Evolutionary conservation across 768 basidiomycete genomes (phyloP), one percentile per base, ranked within the genome.

Genomic region (Russula brevipes): DNA sequence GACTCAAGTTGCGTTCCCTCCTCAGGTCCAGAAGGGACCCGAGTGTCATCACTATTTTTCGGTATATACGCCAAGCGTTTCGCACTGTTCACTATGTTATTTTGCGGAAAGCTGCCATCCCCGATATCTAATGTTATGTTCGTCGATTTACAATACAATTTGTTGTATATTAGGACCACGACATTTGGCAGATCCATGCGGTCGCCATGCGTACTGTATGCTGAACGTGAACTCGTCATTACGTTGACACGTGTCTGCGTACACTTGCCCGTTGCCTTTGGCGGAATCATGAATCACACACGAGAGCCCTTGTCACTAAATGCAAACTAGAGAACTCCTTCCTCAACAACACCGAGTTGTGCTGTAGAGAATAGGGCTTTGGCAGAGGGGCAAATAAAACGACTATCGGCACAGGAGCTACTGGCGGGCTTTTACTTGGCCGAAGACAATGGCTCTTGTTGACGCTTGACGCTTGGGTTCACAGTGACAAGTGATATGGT

Each of bases 1-100:
- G n/a, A 19, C 68, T 69, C 69, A 72, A 69, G 53, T 66, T 76
- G 5, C 75, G 78, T 0, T 69, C 74, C 4, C 71, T 76, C 1
- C 60, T 75, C 2, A 65, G 66, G 30, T 16, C 42, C 17, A 64
- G n/a, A 42, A 51, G 24, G 41, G 49, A 56, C 33, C 41, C 39
- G 3, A 31, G 47, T 9, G 5, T 50, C 11, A 4, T 62, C 49
- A 57, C 11, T 19, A 46, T 41, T 42, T 62, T 50, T 51, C 61
- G 61, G 33, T 38, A 42, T 45, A 10, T 45, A 7, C 51, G 47
- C 16, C 54, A 62, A 12, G 39, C 6, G 4, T 14, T 62, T 30
- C 61, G 61, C 11, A 62, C 61, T 2, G 41, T 33, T 19, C 4
- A 30, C 49, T 56, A 62, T 57, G 5, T 44, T 2, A 10, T 62